These are phyloP conservation scores for Puccinia coronata DNA, from an alignment of 1,284 basidiomycete genomes.

Conservation along the genomic window DNA sequence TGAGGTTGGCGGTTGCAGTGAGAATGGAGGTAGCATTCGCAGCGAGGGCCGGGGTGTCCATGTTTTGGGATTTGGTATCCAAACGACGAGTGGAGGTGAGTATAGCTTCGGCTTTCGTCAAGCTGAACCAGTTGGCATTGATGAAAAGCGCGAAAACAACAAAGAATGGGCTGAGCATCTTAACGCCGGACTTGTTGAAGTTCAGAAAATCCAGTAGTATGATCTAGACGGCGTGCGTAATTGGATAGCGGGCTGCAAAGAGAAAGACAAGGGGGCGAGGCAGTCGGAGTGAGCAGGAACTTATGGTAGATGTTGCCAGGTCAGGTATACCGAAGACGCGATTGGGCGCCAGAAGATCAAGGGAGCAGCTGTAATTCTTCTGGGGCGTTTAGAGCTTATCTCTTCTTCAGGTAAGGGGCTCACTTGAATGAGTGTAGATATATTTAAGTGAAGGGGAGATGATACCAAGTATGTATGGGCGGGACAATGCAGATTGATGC, in stretches of 20 bases:
- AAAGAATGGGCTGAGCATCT: slow-evolving; percentile 9
- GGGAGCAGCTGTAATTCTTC: neutral
- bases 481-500: no score
- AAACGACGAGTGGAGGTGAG: neutral
- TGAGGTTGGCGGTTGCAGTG: slow-evolving; percentile 17
- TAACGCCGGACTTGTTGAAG: neutral
- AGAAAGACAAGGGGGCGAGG: neutral
- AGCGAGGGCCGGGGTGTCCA: neutral
- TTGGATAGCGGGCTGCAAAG: neutral
- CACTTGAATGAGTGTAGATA: slow-evolving; percentile 16
- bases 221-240: neutral
- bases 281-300: no score
- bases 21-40: slow-evolving; percentile 2
- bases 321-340: no score
- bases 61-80: neutral
- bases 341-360: neutral
- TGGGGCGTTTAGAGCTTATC: neutral
- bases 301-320: no score
- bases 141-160: neutral
- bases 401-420: neutral
- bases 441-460: neutral
- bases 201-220: neutral
- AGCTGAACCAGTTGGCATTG: neutral
- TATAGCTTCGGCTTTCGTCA: neutral
- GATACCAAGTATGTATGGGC: neutral